Evolutionary conservation across 495 filamentous ascomycete genomes (phyloP).

Genomic region (Daldinia childiae): DNA sequence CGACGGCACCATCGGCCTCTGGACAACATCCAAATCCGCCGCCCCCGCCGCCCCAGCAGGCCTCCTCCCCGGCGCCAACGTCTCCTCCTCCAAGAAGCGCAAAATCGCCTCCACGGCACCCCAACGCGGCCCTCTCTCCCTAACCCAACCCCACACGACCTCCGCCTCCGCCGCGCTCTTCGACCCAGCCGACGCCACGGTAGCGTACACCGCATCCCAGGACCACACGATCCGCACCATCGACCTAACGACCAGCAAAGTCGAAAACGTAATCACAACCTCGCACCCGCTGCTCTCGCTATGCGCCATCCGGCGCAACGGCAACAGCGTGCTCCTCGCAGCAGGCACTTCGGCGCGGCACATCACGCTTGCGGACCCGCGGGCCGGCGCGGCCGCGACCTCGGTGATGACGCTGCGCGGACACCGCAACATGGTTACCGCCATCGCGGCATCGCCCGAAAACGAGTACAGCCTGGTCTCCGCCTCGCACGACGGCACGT

Average conservation of each 20-base stretch:
- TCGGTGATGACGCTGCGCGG: constrained; percentile 88
- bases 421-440: constrained; percentile 83
- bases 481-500: constrained; percentile 88
- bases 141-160: constrained; percentile 75
- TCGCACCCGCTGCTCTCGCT: constrained; percentile 83
- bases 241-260: constrained; percentile 79
- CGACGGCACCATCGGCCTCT: constrained; percentile 83
- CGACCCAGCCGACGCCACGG: constrained; percentile 81
- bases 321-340: constrained; percentile 72
- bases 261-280: constrained; percentile 82
- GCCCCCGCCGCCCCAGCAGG: constrained; percentile 73
- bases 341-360: constrained; percentile 86
- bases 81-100: constrained; percentile 74
- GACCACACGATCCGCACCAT: constrained; percentile 91
- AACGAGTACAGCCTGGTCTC: constrained; percentile 83
- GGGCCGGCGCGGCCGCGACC: constrained; percentile 74
- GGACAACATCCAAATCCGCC: constrained; percentile 79
- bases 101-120: constrained; percentile 75
- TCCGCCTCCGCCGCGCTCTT: constrained; percentile 82
- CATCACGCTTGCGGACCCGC: constrained; percentile 89
- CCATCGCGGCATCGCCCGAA: constrained; percentile 72
- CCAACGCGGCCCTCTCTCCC: constrained; percentile 79
- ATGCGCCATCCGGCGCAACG: constrained; percentile 66
- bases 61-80: constrained; percentile 68
- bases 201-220: constrained; percentile 87